Percentiles rank a stretch among this genome's conserved stretches.
Evolutionary conservation across 768 basidiomycete species (phyloP).

Genomic region (Podaxis carcinomalis): DNA sequence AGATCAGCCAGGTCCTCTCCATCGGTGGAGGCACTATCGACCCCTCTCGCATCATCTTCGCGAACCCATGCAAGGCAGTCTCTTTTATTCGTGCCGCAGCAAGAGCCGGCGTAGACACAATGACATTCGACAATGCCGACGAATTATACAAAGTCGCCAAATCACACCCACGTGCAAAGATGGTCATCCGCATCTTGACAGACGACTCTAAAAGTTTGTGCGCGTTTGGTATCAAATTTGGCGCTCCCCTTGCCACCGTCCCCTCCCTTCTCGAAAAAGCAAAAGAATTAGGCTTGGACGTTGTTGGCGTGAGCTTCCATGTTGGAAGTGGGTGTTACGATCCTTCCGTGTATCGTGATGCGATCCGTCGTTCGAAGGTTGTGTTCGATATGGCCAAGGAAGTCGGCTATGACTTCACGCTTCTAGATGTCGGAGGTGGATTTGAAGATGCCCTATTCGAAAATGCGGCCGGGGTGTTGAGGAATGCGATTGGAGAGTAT

Average conservation of each 20-base stretch:
- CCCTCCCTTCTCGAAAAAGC: slow-evolving; percentile 79
- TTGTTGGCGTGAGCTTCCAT: slow-evolving; percentile 96
- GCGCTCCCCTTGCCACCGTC: slow-evolving; percentile 81
- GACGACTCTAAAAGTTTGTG: slow-evolving; percentile 96
- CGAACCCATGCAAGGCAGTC: slow-evolving; percentile 97
- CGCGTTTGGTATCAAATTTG: slow-evolving; percentile 92
- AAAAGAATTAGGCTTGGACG: slow-evolving; percentile 71
- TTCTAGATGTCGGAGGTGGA: slow-evolving; percentile 95
- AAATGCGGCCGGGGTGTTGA: slow-evolving; percentile 67
- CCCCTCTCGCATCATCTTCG: slow-evolving; percentile 87
- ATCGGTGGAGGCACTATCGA: slow-evolving; percentile 58
- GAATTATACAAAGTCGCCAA: slow-evolving; percentile 92
- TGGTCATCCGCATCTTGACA: slow-evolving; percentile 93
- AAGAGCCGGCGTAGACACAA: slow-evolving; percentile 75
- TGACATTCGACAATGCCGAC: slow-evolving; percentile 99
- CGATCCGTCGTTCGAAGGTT: slow-evolving; percentile 72
- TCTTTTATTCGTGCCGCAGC: slow-evolving; percentile 89
- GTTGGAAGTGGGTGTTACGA: slow-evolving; percentile 98
- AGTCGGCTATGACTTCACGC: slow-evolving; percentile 74
- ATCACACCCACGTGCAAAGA: slow-evolving; percentile 73
- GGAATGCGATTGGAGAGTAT: slow-evolving; percentile 63
- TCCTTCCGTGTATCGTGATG: slow-evolving; percentile 84
- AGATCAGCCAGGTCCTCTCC: slow-evolving; percentile 77
- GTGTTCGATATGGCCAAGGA: slow-evolving; percentile 87
- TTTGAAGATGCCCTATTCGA: slow-evolving; percentile 91